A percentile compares a stretch with the other conserved stretches of the same genome.
These are phyloP conservation scores for Xylaria sp. DNA, from an alignment of 2,329 filamentous ascomycete species.

Conservation along the genomic window DNA sequence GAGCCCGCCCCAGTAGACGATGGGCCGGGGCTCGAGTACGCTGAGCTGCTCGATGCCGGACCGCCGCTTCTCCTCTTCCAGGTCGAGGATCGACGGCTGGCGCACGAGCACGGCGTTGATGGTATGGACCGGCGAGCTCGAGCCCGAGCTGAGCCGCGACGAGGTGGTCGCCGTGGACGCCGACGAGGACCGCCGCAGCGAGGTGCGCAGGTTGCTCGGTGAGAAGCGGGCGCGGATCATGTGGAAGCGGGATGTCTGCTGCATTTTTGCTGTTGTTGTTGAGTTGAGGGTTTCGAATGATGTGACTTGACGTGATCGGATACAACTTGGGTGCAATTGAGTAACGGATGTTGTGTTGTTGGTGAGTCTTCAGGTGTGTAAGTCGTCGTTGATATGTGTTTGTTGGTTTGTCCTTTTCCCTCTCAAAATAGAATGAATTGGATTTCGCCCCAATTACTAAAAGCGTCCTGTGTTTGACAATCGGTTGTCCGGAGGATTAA, in stretches of 20 bases:
- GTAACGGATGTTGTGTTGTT: background rate
- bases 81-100: conserved; percentile 62
- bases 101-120: conserved; percentile 65
- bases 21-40: conserved; percentile 65
- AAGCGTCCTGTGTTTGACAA: too few species aligned
- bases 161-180: conserved; percentile 48
- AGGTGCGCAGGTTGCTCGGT: conserved; percentile 54
- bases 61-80: conserved; percentile 62
- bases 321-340: too few species aligned
- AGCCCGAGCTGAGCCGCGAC: conserved; percentile 46
- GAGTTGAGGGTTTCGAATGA: too few species aligned
- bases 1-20: conserved; percentile 67
- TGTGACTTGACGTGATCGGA: too few species aligned
- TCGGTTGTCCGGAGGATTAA: too few species aligned
- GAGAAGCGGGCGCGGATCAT: conserved; percentile 58
- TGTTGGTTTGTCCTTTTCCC: background rate
- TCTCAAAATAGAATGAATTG: background rate
- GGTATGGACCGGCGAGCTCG: conserved; percentile 53
- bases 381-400: too few species aligned
- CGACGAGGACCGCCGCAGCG: conserved; percentile 58
- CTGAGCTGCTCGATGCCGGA: conserved; percentile 60
- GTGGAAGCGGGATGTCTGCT: conserved; percentile 55
- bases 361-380: background rate
- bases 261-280: conserved; percentile 20
- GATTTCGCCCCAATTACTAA: too few species aligned